Percentiles rank a stretch among this genome's conserved stretches.
phyloP scores from a whole-genome alignment of 805 yeast species.

The Citeromyces matritensis region DNA sequence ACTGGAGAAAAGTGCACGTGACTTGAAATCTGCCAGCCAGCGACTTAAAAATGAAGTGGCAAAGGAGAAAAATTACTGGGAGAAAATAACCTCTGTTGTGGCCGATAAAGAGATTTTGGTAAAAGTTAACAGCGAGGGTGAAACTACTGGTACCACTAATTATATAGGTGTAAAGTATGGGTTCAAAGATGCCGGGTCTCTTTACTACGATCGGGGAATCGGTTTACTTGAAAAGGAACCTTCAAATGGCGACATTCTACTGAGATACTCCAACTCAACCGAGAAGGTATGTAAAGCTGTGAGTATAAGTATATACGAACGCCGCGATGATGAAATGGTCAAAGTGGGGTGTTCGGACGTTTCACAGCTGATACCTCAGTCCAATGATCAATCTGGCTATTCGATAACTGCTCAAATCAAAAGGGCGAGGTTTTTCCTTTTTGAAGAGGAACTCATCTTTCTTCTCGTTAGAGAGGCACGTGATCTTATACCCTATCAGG shows the following conservation, averaged over 20 bases:
- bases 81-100: constrained; percentile 25
- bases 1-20: constrained; percentile 34
- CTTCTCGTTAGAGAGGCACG: constrained; percentile 69
- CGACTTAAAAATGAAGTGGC: constrained; percentile 36
- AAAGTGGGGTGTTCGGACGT: constrained; percentile 51
- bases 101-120: constrained; percentile 46
- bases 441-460: constrained; percentile 81
- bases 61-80: constrained; percentile 61
- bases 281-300: constrained; percentile 5
- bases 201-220: constrained; percentile 55
- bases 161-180: constrained; percentile 78
- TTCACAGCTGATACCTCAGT: constrained; percentile 19
- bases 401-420: constrained; percentile 25
- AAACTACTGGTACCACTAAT: constrained; percentile 32
- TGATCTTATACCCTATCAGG: constrained; percentile 51
- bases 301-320: constrained; percentile 14
- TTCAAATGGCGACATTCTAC: constrained; percentile 24
- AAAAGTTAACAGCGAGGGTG: constrained; percentile 43
- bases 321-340: constrained; percentile 28
- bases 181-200: constrained; percentile 82
- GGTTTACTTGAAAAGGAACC: constrained; percentile 48
- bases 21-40: constrained; percentile 33
- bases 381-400: no score
- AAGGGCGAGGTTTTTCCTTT: constrained; percentile 57
- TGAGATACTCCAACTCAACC: constrained; percentile 10